Evolutionary conservation across 1,284 basidiomycete genomes (phyloP), one percentile per base, ranked within the genome.

Genomic region (Takashimella koratensis): DNA sequence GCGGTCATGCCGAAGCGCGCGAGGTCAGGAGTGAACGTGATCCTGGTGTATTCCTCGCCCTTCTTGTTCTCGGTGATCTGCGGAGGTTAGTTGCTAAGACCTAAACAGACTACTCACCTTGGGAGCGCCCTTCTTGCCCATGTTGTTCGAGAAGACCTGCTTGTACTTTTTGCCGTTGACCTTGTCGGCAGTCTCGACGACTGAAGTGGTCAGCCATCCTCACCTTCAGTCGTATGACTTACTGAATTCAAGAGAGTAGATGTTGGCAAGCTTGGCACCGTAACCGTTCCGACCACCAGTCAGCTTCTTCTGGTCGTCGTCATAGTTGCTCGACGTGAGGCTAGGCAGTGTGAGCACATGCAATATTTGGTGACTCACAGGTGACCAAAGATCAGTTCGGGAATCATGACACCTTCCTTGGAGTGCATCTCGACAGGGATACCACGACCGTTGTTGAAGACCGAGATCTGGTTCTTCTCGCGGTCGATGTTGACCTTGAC

Each of bases 231-330:
- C 2, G 1, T 16, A 24, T 3, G 0, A 68, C 75, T 47, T 43
- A 76, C 75, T 90, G 76, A 99, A 98, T 76, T 96, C 89, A 61
- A 84, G 86, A 3, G 96, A 98, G 79, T 98, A 98, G 67, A 98
- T 98, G 78, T 99, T 98, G 57, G 96, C 88, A 45, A 99, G 83
- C 77, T 98, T 97, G 49, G 96, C 96, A 71, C 96, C 96, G 69
- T 93, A 98, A 71, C 96, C 96, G 71, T 98, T 99, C 69, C 96
- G 85, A 76, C 96, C 96, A 78, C 96, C 96, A 1, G 94, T 97
- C 46, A 98, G 83, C 78, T 98, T 98, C 81, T 94, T 97, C 79
- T 98, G 94, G 74, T 94, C 90, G 68, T 98, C 96, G 73, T 99
- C 95, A 71, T 97, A 98, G 78, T 98, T 98, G 53, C 93, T 96